Percentiles rank a stretch among this genome's conserved stretches.
These are phyloP conservation scores for Kockovaella imperatae DNA, from an alignment of 768 basidiomycete genomes.

Conservation along the genomic window DNA sequence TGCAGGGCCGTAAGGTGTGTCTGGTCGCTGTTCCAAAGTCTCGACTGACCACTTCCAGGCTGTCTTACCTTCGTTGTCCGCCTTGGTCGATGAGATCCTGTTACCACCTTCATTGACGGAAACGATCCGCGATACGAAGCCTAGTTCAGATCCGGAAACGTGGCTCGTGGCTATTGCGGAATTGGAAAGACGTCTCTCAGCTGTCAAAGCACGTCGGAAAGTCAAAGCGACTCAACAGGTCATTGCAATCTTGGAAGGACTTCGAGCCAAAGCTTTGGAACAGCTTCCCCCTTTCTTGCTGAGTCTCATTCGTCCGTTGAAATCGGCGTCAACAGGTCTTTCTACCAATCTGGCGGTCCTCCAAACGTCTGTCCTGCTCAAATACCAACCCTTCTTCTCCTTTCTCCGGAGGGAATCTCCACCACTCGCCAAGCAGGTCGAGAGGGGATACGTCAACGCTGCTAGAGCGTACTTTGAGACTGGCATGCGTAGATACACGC, in stretches of 20 bases:
- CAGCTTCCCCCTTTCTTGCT: slow-evolving; percentile 84
- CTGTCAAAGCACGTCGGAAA: slow-evolving; percentile 60
- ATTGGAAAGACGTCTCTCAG: slow-evolving; percentile 66
- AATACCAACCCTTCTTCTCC: slow-evolving; percentile 69
- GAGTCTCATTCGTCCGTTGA: slow-evolving; percentile 71
- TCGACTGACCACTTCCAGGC: slow-evolving; percentile 50
- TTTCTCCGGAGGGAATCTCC: slow-evolving; percentile 80
- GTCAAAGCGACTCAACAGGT: slow-evolving; percentile 82
- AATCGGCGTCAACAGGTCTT: slow-evolving; percentile 53
- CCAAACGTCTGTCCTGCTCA: slow-evolving; percentile 76
- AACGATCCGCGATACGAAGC: slow-evolving; percentile 72
- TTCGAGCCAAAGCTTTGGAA: slow-evolving; percentile 80
- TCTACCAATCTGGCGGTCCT: slow-evolving; percentile 86
- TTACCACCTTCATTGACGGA: slow-evolving; percentile 72
- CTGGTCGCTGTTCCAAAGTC: neutral
- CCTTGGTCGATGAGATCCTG: slow-evolving; percentile 67
- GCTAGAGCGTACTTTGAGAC: slow-evolving; percentile 93
- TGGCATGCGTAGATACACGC: slow-evolving; percentile 78
- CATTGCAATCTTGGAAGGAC: slow-evolving; percentile 71
- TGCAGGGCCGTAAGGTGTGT: slow-evolving; percentile 75
- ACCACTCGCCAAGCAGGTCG: slow-evolving; percentile 74
- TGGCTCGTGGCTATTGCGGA: slow-evolving; percentile 79
- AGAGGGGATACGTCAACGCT: slow-evolving; percentile 72
- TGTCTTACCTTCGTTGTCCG: slow-evolving; percentile 79
- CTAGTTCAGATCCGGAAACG: slow-evolving; percentile 56